These are phyloP conservation scores for Babesia microti DNA, from an alignment of 169 alveolate species.

Conservation along the genomic window DNA sequence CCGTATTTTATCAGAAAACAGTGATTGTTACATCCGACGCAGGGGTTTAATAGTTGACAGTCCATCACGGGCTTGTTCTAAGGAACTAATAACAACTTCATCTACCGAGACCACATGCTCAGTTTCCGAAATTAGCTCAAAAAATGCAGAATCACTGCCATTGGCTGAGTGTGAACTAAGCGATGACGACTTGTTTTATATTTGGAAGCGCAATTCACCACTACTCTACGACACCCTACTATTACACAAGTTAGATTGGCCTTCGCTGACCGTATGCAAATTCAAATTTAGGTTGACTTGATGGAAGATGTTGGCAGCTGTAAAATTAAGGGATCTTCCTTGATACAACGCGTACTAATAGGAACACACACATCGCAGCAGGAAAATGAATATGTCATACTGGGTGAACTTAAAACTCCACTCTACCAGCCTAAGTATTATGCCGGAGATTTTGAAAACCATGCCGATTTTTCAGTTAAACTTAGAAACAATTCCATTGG, in stretches of 20 bases:
- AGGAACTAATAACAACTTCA: conserved; percentile 22
- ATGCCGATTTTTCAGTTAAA: conserved; percentile 48
- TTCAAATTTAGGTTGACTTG: conserved; percentile 62
- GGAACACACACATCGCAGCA: conserved; percentile 87
- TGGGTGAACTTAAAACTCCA: conserved; percentile 69
- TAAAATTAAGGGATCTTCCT: conserved; percentile 44
- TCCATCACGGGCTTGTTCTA: too few relatives aligned
- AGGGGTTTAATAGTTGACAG: too few relatives aligned
- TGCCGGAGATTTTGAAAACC: conserved; percentile 57
- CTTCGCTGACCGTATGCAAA: conserved; percentile 85
- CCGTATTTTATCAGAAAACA: too few relatives aligned
- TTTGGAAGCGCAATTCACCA: conserved; percentile 92
- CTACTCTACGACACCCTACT: conserved; percentile 83
- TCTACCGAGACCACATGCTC: neutral
- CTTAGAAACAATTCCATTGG: conserved; percentile 14
- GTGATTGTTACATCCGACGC: too few relatives aligned
- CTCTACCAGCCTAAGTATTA: conserved; percentile 44
- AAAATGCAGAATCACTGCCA: neutral
- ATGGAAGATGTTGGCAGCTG: conserved; percentile 47
- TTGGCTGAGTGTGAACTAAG: too few relatives aligned
- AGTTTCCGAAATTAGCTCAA: neutral
- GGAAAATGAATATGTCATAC: conserved; percentile 77
- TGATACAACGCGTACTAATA: conserved; percentile 70
- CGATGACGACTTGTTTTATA: conserved; percentile 37
- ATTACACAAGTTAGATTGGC: conserved; percentile 91